Evolutionary conservation across 1,284 basidiomycete species (phyloP), one percentile per base, ranked within the genome.

Genomic region (Retiboletus fuscus): DNA sequence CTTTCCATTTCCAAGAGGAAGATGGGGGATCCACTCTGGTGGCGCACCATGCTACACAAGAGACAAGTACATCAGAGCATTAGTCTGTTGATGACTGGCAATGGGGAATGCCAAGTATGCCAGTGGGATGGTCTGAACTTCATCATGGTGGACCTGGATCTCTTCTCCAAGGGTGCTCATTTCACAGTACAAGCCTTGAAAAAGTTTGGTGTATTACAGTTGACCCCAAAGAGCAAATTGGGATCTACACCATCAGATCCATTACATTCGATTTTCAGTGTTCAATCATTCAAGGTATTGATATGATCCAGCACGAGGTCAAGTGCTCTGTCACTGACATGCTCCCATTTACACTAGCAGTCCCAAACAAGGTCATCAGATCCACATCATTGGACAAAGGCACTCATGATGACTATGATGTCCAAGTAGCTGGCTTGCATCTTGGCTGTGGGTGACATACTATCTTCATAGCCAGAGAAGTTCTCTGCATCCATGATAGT

Each of bases 361-460:
- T 22, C 46, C 30, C 5, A 1, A 64, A 68, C 63, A 75, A 41
- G 66, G 6, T 71, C 55, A 73, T 47, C 34, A 34, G 49, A 71
- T 65, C 53, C 43, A 62, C 20, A 55, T 49, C 53, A 30, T 60
- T 30, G 47, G 34, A 66, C 28, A 24, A 51, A 72, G 60, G n/a
- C 4, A 83, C 93, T 71, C 72, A 94, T 94, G 68, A 97, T 89
- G 41, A 97, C 85, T 67, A 97, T 91, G 60, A 96, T 87, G 79
- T 97, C 96, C 5, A 95, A 96, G 80, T 96, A 97, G 78, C 93
- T 93, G n/a, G 96, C 94, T 84, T 96, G 95, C 90, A 97, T 95
- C 82, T 90, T 93, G 43, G 95, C 96, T 11, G 95, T 95, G 0
- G 93, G 92, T 30, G 93, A 95, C 5, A 90, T 92, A n/a, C n/a